A percentile compares a stretch with the other conserved stretches of the same genome.
Conservation (phyloP, 2,329 filamentous ascomycete genomes). For the Albophoma yamanashiensis region DNA sequence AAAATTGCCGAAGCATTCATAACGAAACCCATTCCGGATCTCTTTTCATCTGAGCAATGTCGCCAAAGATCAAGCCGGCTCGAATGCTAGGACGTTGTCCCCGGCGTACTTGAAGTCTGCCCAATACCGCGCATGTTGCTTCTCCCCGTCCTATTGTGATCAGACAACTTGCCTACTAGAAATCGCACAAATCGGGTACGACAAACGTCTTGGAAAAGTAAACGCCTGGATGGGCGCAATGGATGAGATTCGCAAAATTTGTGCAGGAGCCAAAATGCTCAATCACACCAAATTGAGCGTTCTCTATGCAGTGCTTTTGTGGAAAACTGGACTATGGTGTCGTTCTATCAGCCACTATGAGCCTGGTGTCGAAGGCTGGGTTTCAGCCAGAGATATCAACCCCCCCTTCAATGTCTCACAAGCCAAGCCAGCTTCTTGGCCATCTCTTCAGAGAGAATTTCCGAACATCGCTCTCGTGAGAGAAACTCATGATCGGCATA, state of each 20-base stretch:
- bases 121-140: too few species aligned
- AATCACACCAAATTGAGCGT: not conserved
- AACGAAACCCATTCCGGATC: too few species aligned
- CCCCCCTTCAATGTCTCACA: conserved; percentile 14
- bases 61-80: too few species aligned
- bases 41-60: too few species aligned
- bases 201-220: not conserved
- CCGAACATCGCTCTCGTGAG: conserved; percentile 32
- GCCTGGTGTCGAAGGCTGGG: not conserved
- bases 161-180: too few species aligned
- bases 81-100: too few species aligned
- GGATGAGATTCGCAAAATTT: not conserved
- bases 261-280: not conserved
- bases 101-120: too few species aligned
- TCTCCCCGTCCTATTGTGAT: too few species aligned
- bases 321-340: not conserved
- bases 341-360: not conserved
- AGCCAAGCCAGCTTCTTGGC: conserved; percentile 37
- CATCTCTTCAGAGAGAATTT: conserved; percentile 41
- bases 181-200: not conserved
- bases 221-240: not conserved
- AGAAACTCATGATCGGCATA: conserved; percentile 59
- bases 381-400: not conserved
- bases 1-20: too few species aligned
- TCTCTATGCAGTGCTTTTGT: not conserved